These are phyloP conservation scores for Cyclotella kingstonii DNA, from an alignment of 108 stramenopile genomes.

Conservation along the genomic window DNA sequence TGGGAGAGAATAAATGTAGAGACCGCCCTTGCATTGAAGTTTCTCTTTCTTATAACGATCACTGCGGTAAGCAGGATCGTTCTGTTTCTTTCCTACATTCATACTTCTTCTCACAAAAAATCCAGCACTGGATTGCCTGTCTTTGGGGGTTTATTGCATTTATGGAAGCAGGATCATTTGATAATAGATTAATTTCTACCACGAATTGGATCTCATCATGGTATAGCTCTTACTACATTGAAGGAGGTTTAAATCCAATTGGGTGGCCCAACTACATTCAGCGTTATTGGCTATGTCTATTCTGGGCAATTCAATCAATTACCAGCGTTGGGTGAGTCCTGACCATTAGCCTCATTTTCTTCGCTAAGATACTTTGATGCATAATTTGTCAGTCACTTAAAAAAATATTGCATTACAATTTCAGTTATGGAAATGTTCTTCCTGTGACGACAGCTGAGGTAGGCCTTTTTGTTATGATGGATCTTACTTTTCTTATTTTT, in stretches of 20 bases:
- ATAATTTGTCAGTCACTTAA: not conserved
- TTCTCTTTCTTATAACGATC: conserved; percentile 17
- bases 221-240: conserved; percentile 21
- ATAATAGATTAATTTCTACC: conserved; percentile 31
- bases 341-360: not conserved
- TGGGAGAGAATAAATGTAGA: conserved; percentile 23
- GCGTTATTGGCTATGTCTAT: conserved; percentile 45
- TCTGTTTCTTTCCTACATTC: not conserved
- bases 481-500: not conserved
- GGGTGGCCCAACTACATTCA: conserved; percentile 33
- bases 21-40: conserved; percentile 25
- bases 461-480: not conserved
- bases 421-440: conserved; percentile 41
- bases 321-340: conserved; percentile 39
- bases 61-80: conserved; percentile 1
- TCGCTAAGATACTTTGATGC: not conserved
- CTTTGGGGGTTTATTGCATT: conserved; percentile 26
- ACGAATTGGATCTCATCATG: conserved; percentile 51
- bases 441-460: conserved; percentile 41
- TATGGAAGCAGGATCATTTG: conserved; percentile 11
- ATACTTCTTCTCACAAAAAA: not conserved
- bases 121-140: conserved; percentile 9
- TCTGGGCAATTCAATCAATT: conserved; percentile 53
- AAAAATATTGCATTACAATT: no score
- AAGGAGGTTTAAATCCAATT: conserved; percentile 47